phyloP scores from a whole-genome alignment of 1,139 yeast species.

The Arxiozyma slooffiae region DNA sequence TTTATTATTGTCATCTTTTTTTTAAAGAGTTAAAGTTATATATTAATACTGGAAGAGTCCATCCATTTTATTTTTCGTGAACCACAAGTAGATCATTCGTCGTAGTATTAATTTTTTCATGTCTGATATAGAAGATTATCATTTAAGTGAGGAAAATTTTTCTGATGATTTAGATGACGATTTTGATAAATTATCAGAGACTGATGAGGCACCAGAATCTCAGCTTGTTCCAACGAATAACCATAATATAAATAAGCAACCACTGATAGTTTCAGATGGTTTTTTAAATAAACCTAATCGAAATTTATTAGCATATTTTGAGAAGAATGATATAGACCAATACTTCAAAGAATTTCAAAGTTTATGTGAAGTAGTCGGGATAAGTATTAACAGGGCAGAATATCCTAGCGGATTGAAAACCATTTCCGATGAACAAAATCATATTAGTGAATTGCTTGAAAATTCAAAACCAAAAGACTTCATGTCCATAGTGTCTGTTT shows the following conservation, averaged over 20 bases:
- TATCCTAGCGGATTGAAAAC: background rate
- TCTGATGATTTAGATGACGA: slow-evolving; percentile 30
- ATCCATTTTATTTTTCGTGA: no score
- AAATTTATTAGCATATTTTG: background rate
- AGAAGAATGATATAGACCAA: background rate
- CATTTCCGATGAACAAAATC: background rate
- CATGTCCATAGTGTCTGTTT: slow-evolving; percentile 41
- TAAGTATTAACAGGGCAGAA: background rate
- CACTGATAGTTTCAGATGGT: background rate
- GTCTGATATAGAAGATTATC: slow-evolving; percentile 10
- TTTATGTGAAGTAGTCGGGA: background rate
- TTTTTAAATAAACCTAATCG: background rate
- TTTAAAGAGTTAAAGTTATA: no score
- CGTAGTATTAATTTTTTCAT: background rate
- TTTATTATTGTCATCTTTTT: no score
- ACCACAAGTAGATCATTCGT: background rate
- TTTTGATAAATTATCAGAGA: slow-evolving; percentile 6
- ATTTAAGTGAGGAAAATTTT: slow-evolving; percentile 17
- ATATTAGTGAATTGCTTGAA: background rate
- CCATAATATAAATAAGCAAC: background rate
- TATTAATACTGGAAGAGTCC: no score
- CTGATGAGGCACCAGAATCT: slow-evolving; percentile 2
- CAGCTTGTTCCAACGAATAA: background rate
- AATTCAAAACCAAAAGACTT: slow-evolving; percentile 27
- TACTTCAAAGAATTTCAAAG: slow-evolving; percentile 1